Percentiles rank a stretch among this genome's conserved stretches.
Conservation (phyloP, 176 grass and related monocot species). For the Oropetium thomaeum region DNA sequence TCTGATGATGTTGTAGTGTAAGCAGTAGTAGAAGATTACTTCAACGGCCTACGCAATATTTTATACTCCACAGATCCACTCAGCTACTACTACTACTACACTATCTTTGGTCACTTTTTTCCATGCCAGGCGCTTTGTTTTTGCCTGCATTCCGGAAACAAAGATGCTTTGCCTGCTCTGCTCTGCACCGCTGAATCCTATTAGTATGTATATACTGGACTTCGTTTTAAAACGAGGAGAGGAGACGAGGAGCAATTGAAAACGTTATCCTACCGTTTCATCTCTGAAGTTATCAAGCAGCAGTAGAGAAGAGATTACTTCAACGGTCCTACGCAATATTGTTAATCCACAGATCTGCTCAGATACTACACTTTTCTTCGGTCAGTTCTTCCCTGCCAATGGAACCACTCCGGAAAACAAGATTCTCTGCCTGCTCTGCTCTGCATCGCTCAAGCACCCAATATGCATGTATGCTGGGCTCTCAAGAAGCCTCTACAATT, state of each 20-base stretch:
- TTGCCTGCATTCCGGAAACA: no score
- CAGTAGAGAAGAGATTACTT: background rate
- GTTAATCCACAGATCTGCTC: background rate
- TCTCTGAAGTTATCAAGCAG: background rate
- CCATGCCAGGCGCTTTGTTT: no score
- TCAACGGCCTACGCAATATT: background rate
- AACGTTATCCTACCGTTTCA: slow-evolving; percentile 25
- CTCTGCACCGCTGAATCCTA: no score
- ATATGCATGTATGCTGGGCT: no score
- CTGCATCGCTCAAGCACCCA: background rate
- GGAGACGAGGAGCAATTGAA: slow-evolving; percentile 9
- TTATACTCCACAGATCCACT: background rate
- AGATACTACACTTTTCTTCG: background rate
- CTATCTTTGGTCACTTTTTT: background rate
- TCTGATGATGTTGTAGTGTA: background rate
- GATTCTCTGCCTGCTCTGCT: background rate
- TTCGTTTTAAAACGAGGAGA: no score
- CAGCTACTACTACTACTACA: no score
- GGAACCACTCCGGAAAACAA: no score
- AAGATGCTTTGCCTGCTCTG: no score
- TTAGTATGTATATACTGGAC: no score
- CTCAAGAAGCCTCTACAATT: background rate
- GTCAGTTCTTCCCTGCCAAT: no score
- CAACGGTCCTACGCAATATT: background rate
- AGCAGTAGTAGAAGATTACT: background rate